phyloP scores from a whole-genome alignment of 2,329 filamentous ascomycete genomes.

The Colletotrichum melonis region DNA sequence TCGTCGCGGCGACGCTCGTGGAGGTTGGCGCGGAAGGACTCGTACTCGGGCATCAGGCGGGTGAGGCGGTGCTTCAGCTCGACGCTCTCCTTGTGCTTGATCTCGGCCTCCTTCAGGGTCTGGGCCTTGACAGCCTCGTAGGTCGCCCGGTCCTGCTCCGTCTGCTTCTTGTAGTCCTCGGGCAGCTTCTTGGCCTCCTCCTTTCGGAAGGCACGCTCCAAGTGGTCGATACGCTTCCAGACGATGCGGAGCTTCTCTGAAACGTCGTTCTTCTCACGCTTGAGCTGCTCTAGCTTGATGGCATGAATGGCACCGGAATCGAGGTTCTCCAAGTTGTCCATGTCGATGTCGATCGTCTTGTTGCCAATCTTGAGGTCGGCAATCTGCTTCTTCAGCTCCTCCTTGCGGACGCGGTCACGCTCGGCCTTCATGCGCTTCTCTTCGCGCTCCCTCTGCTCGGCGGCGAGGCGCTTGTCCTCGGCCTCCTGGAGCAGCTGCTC shows the following conservation, averaged over 20 bases:
- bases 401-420: conserved; percentile 88
- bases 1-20: conserved; percentile 91
- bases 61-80: conserved; percentile 93
- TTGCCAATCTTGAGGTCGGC: conserved; percentile 90
- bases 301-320: conserved; percentile 91
- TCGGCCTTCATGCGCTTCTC: conserved; percentile 87
- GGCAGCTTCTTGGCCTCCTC: conserved; percentile 94
- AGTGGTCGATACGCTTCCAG: conserved; percentile 94
- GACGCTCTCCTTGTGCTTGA: conserved; percentile 92
- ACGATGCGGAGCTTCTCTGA: conserved; percentile 91
- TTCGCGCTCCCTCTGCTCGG: conserved; percentile 92
- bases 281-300: conserved; percentile 94
- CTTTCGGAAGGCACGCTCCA: conserved; percentile 95
- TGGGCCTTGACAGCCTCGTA: conserved; percentile 85
- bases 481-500: conserved; percentile 91
- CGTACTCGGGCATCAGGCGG: conserved; percentile 86
- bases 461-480: conserved; percentile 87
- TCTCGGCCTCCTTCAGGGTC: conserved; percentile 82
- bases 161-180: conserved; percentile 87
- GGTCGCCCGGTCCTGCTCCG: conserved; percentile 79
- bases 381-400: conserved; percentile 93
- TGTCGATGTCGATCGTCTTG: conserved; percentile 80
- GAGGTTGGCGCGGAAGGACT: conserved; percentile 83
- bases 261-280: conserved; percentile 97
- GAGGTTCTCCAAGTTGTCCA: conserved; percentile 85